Evolutionary conservation across 768 basidiomycete genomes (phyloP).

Genomic region (Pulveroboletus sp.): DNA sequence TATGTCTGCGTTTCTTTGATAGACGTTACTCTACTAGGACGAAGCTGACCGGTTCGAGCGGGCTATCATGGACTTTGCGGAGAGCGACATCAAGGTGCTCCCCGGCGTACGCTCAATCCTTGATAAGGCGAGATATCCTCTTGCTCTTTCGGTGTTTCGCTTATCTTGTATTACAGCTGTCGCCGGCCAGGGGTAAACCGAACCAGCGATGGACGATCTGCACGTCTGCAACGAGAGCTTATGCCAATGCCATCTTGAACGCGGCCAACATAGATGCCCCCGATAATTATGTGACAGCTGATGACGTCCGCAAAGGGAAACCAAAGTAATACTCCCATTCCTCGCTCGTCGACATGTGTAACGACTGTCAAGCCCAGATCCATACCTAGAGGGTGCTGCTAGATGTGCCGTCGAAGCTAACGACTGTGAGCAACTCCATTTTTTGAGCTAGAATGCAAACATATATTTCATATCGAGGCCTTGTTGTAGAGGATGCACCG

Average conservation of each 20-base stretch:
- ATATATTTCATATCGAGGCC: slow-evolving; percentile 39
- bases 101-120: slow-evolving; percentile 67
- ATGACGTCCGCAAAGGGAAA: slow-evolving; percentile 80
- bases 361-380: slow-evolving; percentile 59
- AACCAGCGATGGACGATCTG: slow-evolving; percentile 82
- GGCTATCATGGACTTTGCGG: slow-evolving; percentile 64
- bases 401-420: slow-evolving; percentile 55
- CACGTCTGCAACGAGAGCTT: slow-evolving; percentile 75
- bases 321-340: slow-evolving; percentile 46
- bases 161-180: slow-evolving; percentile 25
- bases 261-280: slow-evolving; percentile 65
- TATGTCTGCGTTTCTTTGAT: slow-evolving; percentile 1
- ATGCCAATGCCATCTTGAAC: slow-evolving; percentile 67
- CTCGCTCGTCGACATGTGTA: background rate
- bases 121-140: slow-evolving; percentile 39
- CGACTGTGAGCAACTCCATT: slow-evolving; percentile 17
- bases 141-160: background rate
- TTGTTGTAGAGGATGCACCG: slow-evolving; percentile 92
- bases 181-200: slow-evolving; percentile 31
- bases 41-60: slow-evolving; percentile 78
- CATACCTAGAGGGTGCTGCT: slow-evolving; percentile 83
- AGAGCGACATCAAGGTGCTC: slow-evolving; percentile 59
- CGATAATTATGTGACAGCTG: slow-evolving; percentile 74
- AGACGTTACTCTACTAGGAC: slow-evolving; percentile 33
- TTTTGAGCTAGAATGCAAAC: background rate